Conservation (phyloP, 129 eudicot species). For the Flaveria robusta region DNA sequence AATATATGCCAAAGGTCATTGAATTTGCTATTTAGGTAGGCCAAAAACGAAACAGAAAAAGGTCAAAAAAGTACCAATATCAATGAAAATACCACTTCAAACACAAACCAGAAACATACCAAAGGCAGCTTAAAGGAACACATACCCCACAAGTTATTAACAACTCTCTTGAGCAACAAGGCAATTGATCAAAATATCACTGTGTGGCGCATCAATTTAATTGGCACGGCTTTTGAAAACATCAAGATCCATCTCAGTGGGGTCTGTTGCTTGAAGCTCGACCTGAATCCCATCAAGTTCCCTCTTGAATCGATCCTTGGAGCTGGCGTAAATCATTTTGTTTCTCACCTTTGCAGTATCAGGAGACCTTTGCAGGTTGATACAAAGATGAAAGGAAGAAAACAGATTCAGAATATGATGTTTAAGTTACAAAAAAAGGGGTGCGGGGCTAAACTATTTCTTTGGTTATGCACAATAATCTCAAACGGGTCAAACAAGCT, state of each 20-base stretch:
- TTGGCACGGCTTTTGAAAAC: conserved; percentile 55
- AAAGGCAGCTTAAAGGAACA: conserved; percentile 32
- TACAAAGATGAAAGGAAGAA: conserved; percentile 4
- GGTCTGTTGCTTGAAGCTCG: conserved; percentile 67
- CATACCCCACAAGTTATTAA: conserved; percentile 40
- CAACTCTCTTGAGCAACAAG: conserved; percentile 29
- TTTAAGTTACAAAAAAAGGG: not conserved
- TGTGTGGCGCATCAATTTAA: conserved; percentile 9
- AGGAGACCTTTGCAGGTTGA: conserved; percentile 41
- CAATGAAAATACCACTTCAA: conserved; percentile 34
- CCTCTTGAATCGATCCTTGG: conserved; percentile 66
- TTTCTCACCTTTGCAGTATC: conserved; percentile 44
- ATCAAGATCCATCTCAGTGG: conserved; percentile 59
- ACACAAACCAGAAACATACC: conserved; percentile 38
- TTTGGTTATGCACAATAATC: not conserved
- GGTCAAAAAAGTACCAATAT: conserved; percentile 11
- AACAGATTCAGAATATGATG: not conserved
- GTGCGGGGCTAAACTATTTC: not conserved
- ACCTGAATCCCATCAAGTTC: conserved; percentile 66
- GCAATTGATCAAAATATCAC: not conserved
- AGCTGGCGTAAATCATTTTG: conserved; percentile 50
- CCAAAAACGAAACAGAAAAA: not conserved
- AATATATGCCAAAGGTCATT: conserved; percentile 42
- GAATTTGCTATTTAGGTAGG: conserved; percentile 26
- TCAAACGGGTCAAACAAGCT: not conserved